phyloP scores from a whole-genome alignment of 78 protist species.

The Guillardia theta region DNA sequence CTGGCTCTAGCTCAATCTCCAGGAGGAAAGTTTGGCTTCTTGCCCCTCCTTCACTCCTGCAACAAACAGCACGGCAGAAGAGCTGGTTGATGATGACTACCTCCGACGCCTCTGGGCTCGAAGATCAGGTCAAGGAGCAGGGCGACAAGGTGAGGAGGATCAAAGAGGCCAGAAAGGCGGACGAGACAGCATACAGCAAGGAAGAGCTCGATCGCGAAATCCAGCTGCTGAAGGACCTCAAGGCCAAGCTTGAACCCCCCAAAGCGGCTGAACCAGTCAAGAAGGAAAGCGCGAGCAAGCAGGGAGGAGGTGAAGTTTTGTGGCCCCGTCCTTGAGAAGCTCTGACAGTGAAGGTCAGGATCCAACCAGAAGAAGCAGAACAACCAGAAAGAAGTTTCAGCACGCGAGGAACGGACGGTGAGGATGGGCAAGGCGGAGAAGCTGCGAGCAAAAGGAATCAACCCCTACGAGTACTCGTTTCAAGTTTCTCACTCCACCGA shows the following conservation, averaged over 20 bases:
- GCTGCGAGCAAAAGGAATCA: background rate
- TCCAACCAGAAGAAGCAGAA: background rate
- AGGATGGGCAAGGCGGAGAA: background rate
- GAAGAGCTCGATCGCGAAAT: background rate
- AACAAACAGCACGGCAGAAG: too few relatives aligned
- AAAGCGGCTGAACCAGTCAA: background rate
- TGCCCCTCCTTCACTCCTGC: too few relatives aligned
- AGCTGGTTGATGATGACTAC: background rate
- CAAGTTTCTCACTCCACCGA: background rate
- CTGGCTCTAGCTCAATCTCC: too few relatives aligned
- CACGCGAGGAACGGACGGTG: background rate
- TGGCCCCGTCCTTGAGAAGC: too few relatives aligned
- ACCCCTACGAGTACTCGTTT: background rate
- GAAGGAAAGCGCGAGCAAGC: background rate
- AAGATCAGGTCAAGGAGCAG: background rate
- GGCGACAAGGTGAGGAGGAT: background rate
- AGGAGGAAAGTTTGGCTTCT: too few relatives aligned
- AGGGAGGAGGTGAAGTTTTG: too few relatives aligned
- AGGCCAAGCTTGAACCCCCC: background rate
- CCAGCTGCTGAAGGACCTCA: background rate
- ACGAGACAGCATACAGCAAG: background rate
- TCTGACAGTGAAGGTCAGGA: too few relatives aligned
- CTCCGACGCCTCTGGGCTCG: background rate
- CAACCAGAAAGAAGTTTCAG: background rate
- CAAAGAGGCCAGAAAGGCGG: background rate